Evolutionary conservation across 495 filamentous ascomycete genomes (phyloP).

Genomic region (Aspergillus baeticus): DNA sequence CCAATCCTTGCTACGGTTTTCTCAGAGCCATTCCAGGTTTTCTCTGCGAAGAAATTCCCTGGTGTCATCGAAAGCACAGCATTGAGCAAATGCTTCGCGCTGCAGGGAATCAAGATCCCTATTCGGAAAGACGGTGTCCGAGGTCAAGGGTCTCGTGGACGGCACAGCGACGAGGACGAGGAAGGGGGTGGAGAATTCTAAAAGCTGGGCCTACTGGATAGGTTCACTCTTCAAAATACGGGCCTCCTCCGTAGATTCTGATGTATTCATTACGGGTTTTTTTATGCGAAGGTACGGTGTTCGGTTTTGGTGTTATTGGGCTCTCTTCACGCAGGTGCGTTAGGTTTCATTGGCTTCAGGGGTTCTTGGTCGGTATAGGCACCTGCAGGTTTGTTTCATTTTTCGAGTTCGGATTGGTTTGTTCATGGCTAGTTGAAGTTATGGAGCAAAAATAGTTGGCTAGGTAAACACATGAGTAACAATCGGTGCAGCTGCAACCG

Average conservation of each 20-base stretch:
- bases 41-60: conserved; percentile 95
- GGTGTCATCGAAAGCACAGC: conserved; percentile 92
- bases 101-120: conserved; percentile 95
- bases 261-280: not conserved
- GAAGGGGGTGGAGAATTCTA: conserved; percentile 39
- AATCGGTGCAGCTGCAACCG: too few relatives aligned
- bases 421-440: not conserved
- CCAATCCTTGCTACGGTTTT: conserved; percentile 87
- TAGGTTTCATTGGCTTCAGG: conserved; percentile 8
- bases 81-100: conserved; percentile 92
- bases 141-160: conserved; percentile 53
- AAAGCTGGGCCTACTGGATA: not conserved
- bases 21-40: conserved; percentile 89
- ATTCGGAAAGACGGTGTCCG: conserved; percentile 80
- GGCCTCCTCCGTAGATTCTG: not conserved
- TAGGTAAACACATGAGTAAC: too few relatives aligned
- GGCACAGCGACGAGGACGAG: conserved; percentile 63
- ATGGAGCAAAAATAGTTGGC: not conserved
- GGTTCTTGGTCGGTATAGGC: not conserved
- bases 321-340: conserved; percentile 20
- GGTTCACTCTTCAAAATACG: not conserved
- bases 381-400: not conserved
- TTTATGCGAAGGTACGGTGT: conserved; percentile 8
- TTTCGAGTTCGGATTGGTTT: not conserved
- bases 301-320: conserved; percentile 32